A percentile compares a stretch with the other conserved stretches of the same genome.
Conservation (phyloP, 495 filamentous ascomycete species). For the Chaetomium cochliodes region DNA sequence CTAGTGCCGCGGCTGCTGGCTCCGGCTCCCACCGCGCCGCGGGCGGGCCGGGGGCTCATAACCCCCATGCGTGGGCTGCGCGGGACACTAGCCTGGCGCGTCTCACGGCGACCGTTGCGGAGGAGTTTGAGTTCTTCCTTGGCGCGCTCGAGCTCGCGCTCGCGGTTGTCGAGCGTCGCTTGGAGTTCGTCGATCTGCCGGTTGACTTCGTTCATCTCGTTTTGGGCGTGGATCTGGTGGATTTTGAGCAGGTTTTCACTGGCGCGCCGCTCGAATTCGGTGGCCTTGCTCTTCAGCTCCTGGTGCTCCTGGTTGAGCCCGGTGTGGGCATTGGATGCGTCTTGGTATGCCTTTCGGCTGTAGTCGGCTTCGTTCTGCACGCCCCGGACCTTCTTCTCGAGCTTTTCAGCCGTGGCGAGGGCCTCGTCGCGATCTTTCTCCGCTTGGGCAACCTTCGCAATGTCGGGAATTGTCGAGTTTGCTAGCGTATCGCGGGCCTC, state of each 20-base stretch:
- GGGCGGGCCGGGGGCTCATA: slow-evolving; percentile 41
- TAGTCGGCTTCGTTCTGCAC: slow-evolving; percentile 55
- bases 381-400: slow-evolving; percentile 48
- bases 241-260: slow-evolving; percentile 52
- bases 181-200: slow-evolving; percentile 53
- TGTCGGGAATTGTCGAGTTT: slow-evolving; percentile 47
- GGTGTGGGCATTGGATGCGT: slow-evolving; percentile 55
- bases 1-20: slow-evolving; percentile 48
- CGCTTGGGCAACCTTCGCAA: slow-evolving; percentile 48
- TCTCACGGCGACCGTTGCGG: slow-evolving; percentile 54
- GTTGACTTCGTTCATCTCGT: slow-evolving; percentile 30
- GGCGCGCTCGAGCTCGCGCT: slow-evolving; percentile 53
- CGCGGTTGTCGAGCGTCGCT: slow-evolving; percentile 55
- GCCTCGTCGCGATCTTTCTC: slow-evolving; percentile 40
- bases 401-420: slow-evolving; percentile 33
- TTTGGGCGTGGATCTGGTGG: slow-evolving; percentile 51
- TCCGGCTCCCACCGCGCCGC: slow-evolving; percentile 26
- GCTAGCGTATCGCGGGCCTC: slow-evolving; percentile 49
- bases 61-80: slow-evolving; percentile 47
- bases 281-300: slow-evolving; percentile 49
- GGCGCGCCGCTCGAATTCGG: slow-evolving; percentile 50
- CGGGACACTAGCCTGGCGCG: slow-evolving; percentile 49
- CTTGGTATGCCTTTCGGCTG: slow-evolving; percentile 61
- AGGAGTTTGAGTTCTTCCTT: slow-evolving; percentile 38
- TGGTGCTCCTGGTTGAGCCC: slow-evolving; percentile 53